phyloP scores from a whole-genome alignment of 768 basidiomycete genomes.

The Xanthoconium stramineum region DNA sequence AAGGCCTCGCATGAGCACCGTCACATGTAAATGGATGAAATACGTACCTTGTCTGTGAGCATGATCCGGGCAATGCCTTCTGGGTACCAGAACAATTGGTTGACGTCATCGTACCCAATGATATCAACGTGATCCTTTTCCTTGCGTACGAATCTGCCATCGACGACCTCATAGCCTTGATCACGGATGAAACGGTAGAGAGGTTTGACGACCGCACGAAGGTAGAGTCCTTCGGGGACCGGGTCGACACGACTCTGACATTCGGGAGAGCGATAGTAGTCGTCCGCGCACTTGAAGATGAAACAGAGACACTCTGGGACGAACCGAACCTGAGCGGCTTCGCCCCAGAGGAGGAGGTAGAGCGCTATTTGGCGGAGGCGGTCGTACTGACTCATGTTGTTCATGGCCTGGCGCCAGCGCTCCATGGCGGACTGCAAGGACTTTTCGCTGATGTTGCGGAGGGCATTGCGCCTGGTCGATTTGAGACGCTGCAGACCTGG shows the following conservation, averaged over 20 bases:
- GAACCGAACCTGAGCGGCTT: constrained; percentile 96
- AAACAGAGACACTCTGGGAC: constrained; percentile 96
- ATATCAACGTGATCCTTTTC: constrained; percentile 93
- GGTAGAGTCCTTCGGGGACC: constrained; percentile 93
- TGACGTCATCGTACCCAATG: constrained; percentile 98
- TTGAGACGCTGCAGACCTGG: constrained; percentile 84
- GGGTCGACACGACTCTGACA: constrained; percentile 91
- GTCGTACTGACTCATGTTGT: constrained; percentile 98
- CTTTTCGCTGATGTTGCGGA: constrained; percentile 56
- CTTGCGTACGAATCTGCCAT: constrained; percentile 90
- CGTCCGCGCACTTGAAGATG: constrained; percentile 99
- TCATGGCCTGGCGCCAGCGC: constrained; percentile 97
- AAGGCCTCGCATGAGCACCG: constrained; percentile 1
- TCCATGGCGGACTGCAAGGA: constrained; percentile 81
- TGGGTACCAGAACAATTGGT: constrained; percentile 99
- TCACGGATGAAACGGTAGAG: constrained; percentile 96
- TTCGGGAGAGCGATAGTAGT: constrained; percentile 98
- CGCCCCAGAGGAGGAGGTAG: constrained; percentile 95
- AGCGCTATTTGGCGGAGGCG: constrained; percentile 94
- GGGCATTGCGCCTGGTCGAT: constrained; percentile 59
- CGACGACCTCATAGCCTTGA: constrained; percentile 95
- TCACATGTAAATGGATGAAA: background rate
- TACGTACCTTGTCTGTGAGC: constrained; percentile 78
- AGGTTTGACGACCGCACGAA: constrained; percentile 87
- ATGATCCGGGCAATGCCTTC: constrained; percentile 94